A percentile compares a stretch with the other conserved stretches of the same genome.
Evolutionary conservation across 1,284 basidiomycete genomes (phyloP).

Genomic region (Fomitopsis palustris): DNA sequence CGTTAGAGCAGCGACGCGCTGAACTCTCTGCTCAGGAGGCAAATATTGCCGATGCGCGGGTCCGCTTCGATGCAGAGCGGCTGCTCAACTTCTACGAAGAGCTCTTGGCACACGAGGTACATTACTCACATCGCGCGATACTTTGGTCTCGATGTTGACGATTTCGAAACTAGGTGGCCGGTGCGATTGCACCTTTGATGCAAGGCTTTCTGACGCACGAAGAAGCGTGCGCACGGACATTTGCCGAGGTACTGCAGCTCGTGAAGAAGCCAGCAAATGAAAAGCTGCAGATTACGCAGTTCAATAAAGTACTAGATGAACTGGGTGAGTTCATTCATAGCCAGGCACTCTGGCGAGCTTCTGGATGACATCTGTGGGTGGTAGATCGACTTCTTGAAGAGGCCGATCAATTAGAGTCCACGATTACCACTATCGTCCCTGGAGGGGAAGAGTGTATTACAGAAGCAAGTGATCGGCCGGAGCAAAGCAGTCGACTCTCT

Average conservation of each 20-base stretch:
- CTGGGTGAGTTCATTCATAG: constrained; percentile 12
- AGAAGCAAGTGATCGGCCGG: neutral
- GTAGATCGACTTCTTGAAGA: constrained; percentile 8
- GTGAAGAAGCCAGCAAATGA: constrained; percentile 12
- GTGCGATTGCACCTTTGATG: constrained; percentile 11
- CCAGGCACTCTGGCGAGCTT: neutral
- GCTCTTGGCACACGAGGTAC: constrained; percentile 12
- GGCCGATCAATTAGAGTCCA: neutral
- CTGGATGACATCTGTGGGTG: neutral
- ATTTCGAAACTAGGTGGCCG: constrained; percentile 9
- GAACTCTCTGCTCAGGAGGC: constrained; percentile 19
- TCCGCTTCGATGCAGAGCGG: constrained; percentile 23
- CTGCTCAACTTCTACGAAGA: constrained; percentile 24
- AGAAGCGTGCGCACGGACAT: constrained; percentile 2
- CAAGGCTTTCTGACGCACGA: constrained; percentile 13
- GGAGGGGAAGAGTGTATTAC: neutral
- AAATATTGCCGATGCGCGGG: constrained; percentile 20
- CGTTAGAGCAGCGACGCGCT: constrained; percentile 10
- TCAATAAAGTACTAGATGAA: constrained; percentile 10
- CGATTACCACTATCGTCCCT: neutral
- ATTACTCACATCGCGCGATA: neutral
- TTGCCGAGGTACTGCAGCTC: constrained; percentile 9
- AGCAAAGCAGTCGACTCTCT: constrained; percentile 1
- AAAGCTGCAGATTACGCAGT: constrained; percentile 11
- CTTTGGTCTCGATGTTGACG: neutral